Conservation (phyloP, 139 green algal species). For the Ostreobium quekettii region DNA sequence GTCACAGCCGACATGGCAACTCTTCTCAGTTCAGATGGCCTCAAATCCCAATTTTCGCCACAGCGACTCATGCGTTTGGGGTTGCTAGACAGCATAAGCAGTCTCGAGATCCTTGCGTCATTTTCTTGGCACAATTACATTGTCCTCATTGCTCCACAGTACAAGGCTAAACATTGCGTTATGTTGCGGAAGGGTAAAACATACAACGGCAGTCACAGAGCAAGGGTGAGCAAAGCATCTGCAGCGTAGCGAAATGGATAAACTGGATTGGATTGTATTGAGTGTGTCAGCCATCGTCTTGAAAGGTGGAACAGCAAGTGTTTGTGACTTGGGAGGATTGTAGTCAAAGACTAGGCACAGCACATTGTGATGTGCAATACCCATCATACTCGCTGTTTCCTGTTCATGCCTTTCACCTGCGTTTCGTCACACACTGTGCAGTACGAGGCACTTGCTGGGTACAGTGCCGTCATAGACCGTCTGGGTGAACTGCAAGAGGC, state of each 20-base stretch:
- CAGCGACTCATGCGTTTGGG: no score
- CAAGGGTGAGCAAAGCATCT: no score
- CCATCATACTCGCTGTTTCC: not conserved
- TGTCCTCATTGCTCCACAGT: no score
- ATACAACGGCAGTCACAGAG: no score
- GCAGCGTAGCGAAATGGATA: not conserved
- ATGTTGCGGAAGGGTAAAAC: no score
- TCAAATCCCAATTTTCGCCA: no score
- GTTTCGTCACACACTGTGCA: slow-evolving; percentile 30
- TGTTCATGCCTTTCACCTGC: not conserved
- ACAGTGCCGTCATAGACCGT: slow-evolving; percentile 85
- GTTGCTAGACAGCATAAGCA: no score
- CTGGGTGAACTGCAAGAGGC: slow-evolving; percentile 75
- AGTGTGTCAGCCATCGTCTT: not conserved
- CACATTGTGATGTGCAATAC: not conserved
- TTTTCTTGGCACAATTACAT: no score
- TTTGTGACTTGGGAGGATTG: not conserved
- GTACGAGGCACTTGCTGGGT: slow-evolving; percentile 83
- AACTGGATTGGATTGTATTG: not conserved
- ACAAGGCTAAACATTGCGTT: no score
- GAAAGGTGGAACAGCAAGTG: not conserved
- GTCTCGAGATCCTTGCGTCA: no score
- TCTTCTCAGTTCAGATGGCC: no score
- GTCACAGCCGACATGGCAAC: no score
- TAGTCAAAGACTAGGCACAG: not conserved